Evolutionary conservation across 2,329 filamentous ascomycete genomes (phyloP), one percentile per base, ranked within the genome.

Genomic region (Sporothrix dimorphospora): DNA sequence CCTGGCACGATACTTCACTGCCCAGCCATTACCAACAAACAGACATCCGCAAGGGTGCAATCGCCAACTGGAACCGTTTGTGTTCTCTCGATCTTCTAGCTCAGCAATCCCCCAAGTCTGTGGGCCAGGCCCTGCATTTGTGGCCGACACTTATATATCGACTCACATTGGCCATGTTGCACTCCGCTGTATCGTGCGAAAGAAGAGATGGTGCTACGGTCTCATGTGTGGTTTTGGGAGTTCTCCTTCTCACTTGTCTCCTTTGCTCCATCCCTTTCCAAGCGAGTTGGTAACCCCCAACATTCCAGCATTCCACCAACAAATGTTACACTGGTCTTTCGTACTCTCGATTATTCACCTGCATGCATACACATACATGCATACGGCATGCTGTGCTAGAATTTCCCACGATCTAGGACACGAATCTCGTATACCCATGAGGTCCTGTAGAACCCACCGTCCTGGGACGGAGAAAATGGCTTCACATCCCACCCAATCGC

Each of bases 341-440:
- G 63, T 66, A 12, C 45, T 38, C 27, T 38, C 45, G 16, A 27
- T 24, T 38, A 6, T 42, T 45, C 27, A 21, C 27, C 9, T 34
- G 65, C 42, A 51, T 34, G 65, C 24, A 49, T 12, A n/a, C n/a
- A 42, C 19, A 21, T 27, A 59, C 67, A 30, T 69, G 38, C 38
- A 57, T 34, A 16, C 49, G 24, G 53, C 34, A 66, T 24, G 38
- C 27, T 27, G 51, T 68, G 40, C 42, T 40, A 42, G 53, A 45
- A 42, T n/a, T 24, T 55, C 34, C 38, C 67, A 14, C 45, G 67
- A 72, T 70, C 59, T 70, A 12, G 38, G 47, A 59, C 67, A 49
- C 67, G 21, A 63, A 72, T 72, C 71, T 72, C 71, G 40, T 42
- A 42, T 72, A 53, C 27, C 67, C 59, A 45, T 65, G 59, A 38